Conservation (phyloP, 768 basidiomycete genomes). For the Amanita thiersii region DNA sequence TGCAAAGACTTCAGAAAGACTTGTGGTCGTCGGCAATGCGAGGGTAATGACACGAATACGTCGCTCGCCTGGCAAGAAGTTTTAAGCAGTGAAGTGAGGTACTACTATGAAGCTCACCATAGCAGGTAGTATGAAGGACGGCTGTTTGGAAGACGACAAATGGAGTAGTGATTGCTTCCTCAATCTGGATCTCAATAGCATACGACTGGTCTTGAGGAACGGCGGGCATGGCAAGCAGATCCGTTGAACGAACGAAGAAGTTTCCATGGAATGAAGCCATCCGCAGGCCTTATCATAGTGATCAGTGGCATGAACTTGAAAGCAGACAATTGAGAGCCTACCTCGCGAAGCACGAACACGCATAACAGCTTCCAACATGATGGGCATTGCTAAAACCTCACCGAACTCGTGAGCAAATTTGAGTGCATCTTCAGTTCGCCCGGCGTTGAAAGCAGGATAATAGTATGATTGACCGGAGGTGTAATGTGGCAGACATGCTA, state of each 20-base stretch:
- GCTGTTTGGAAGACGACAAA: constrained; percentile 95
- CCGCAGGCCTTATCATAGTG: constrained; percentile 54
- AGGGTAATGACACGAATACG: constrained; percentile 87
- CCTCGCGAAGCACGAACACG: constrained; percentile 96
- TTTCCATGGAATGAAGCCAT: constrained; percentile 99
- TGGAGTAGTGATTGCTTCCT: constrained; percentile 85
- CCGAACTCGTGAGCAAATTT: constrained; percentile 99
- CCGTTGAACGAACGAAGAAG: constrained; percentile 97
- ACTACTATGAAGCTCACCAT: constrained; percentile 39
- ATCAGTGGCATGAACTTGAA: neutral
- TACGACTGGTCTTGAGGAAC: constrained; percentile 97
- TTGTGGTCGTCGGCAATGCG: constrained; percentile 82
- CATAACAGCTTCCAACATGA: constrained; percentile 96
- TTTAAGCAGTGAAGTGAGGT: neutral
- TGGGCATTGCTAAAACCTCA: constrained; percentile 84
- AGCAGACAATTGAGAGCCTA: constrained; percentile 19
- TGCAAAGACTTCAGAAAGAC: constrained; percentile 82
- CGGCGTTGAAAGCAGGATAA: constrained; percentile 97
- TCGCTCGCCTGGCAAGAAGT: constrained; percentile 48
- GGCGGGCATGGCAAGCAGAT: constrained; percentile 90
- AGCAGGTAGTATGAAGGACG: constrained; percentile 90
- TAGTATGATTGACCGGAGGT: constrained; percentile 98
- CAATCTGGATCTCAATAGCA: constrained; percentile 91
- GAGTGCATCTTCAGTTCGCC: constrained; percentile 88
- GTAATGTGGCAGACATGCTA: constrained; percentile 91